A percentile compares a stretch with the other conserved stretches of the same genome.
Conservation (phyloP, 2,329 filamentous ascomycete species). For the Ceratocystis harringtonii region DNA sequence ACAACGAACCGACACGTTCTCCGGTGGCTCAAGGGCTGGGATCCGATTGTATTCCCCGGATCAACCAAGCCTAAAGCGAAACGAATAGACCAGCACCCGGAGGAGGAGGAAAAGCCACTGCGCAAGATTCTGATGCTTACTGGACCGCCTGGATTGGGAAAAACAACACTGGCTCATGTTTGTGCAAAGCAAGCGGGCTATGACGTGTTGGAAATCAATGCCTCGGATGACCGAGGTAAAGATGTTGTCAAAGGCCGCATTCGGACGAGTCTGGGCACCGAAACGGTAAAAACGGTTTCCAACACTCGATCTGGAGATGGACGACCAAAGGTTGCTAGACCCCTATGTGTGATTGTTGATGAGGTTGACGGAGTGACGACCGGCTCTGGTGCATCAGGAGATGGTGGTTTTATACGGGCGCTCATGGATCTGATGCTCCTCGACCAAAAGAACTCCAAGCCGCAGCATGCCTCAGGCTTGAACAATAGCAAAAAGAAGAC, state of each 20-base stretch:
- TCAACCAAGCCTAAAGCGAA: slow-evolving; percentile 43
- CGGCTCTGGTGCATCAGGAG: slow-evolving; percentile 60
- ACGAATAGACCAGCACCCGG: slow-evolving; percentile 28
- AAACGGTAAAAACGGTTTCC: slow-evolving; percentile 70
- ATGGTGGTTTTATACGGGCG: slow-evolving; percentile 90
- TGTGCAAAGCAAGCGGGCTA: slow-evolving; percentile 92
- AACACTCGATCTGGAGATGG: slow-evolving; percentile 25
- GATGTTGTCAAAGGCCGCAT: slow-evolving; percentile 87
- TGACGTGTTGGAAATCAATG: slow-evolving; percentile 93
- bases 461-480: slow-evolving; percentile 19
- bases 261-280: slow-evolving; percentile 79
- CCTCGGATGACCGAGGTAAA: slow-evolving; percentile 81
- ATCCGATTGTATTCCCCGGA: slow-evolving; percentile 78
- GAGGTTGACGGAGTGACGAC: slow-evolving; percentile 90
- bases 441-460: slow-evolving; percentile 60
- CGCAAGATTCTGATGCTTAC: slow-evolving; percentile 81
- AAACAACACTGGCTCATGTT: slow-evolving; percentile 91
- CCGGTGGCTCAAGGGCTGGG: slow-evolving; percentile 90
- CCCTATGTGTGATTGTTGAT: slow-evolving; percentile 86
- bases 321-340: slow-evolving; percentile 48
- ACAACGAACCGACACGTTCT: slow-evolving; percentile 80
- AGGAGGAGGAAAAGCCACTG: slow-evolving; percentile 52
- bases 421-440: slow-evolving; percentile 76
- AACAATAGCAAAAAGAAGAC: slow-evolving; percentile 50
- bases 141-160: slow-evolving; percentile 83